Evolutionary conservation across 2,329 filamentous ascomycete species (phyloP), one percentile per base, ranked within the genome.

Genomic region (Tolypocladium guangdongense): DNA sequence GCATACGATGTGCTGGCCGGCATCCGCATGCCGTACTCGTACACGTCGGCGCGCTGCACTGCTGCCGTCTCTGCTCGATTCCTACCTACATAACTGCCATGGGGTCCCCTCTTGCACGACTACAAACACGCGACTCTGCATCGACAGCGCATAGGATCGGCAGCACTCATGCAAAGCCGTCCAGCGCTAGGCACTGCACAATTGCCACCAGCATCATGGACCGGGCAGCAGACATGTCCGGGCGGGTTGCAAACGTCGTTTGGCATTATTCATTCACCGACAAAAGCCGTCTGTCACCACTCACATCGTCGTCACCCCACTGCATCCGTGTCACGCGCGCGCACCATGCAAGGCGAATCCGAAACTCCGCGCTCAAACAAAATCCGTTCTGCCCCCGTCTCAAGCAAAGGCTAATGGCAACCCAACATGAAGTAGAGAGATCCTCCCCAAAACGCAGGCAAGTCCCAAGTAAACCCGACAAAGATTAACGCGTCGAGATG

Each of bases 281-380:
- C 32, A 32, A 43, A 10, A 46, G 7, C 22, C 37, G 35, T 33
- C 43, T 7, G 39, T 41, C 35, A 27, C 43, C 33, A 24, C 33
- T 43, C 47, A 32, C 50, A 22, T 10, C n/a, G 38, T 39, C 18
- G 12, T 41, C 46, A 30, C 33, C 37, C 37, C 14, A 7, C n/a
- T 5, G 46, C 24, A 27, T 22, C 47, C 52, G 38, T 53, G 51
- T 54, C 52, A 54, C 52, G 41, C 39, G 33, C 45, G 32, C 39
- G 24, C 39, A 50, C 20, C 46, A 54, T 54, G 51, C 55, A 56
- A 50, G 22, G 20, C 22, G 18, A 33, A 36, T 49, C 52, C 33
- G 20, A 60, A 63, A 62, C 59, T 58, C 60, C 60, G 57, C 58
- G 60, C 62, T 63, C 47, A 54, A 58, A 56, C 55, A 54, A 43